Conservation (phyloP, 371 early-diverging fungal genomes). For the Mucor circinelloides region DNA sequence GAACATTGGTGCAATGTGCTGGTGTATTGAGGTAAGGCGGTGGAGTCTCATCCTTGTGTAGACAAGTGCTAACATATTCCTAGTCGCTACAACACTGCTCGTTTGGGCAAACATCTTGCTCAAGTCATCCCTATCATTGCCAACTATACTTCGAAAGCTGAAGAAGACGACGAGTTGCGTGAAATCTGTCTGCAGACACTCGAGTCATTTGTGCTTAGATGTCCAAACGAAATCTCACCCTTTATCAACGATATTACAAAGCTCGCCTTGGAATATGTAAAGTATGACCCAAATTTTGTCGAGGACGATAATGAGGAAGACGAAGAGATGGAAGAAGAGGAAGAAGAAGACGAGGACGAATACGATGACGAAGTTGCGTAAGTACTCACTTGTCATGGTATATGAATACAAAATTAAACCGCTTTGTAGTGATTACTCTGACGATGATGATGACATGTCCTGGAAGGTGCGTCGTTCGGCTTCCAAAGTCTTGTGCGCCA, state of each 20-base stretch:
- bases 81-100: constrained; percentile 74
- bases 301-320: constrained; percentile 75
- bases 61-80: neutral
- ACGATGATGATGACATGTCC: constrained; percentile 78
- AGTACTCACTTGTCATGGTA: constrained; percentile 3
- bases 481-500: constrained; percentile 78
- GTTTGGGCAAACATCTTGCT: constrained; percentile 70
- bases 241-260: constrained; percentile 66
- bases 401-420: neutral
- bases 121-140: constrained; percentile 71
- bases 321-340: constrained; percentile 48
- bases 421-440: constrained; percentile 67
- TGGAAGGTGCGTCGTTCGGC: constrained; percentile 94
- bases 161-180: constrained; percentile 83
- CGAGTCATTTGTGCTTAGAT: constrained; percentile 80
- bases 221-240: constrained; percentile 72
- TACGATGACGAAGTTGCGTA: constrained; percentile 71
- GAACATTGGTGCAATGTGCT: constrained; percentile 73
- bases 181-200: constrained; percentile 86
- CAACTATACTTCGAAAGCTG: constrained; percentile 53
- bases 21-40: constrained; percentile 72
- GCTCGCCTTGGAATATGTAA: constrained; percentile 69
- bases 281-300: constrained; percentile 91
- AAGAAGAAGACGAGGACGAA: constrained; percentile 75
- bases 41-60: neutral